phyloP scores from a whole-genome alignment of 495 filamentous ascomycete genomes.

The Penicillium pancosmium region DNA sequence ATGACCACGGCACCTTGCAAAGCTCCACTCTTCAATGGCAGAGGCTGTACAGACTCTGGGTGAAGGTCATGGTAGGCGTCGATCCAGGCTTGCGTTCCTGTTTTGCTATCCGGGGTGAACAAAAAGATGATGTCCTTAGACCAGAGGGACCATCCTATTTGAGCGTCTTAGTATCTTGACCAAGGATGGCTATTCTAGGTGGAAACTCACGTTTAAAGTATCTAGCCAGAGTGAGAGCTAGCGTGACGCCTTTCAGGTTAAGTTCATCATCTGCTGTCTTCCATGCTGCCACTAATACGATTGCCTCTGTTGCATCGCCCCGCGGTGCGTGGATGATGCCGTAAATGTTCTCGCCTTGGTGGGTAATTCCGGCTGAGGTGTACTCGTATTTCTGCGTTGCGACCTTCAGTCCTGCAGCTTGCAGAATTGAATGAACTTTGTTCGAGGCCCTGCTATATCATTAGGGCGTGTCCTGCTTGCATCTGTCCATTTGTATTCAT shows the following conservation, averaged over 20 bases:
- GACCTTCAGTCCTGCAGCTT: conserved; percentile 77
- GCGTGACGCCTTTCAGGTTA: conserved; percentile 84
- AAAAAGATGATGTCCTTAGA: conserved; percentile 98
- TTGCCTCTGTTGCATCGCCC: conserved; percentile 97
- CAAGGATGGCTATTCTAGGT: background rate
- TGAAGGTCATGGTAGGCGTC: conserved; percentile 96
- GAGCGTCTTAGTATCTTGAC: conserved; percentile 20
- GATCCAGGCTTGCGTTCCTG: conserved; percentile 94
- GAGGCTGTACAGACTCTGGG: conserved; percentile 64
- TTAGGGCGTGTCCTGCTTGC: conserved; percentile 12
- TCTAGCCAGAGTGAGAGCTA: conserved; percentile 82
- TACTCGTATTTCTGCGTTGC: conserved; percentile 85
- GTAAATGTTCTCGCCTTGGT: conserved; percentile 88
- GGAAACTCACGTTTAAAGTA: conserved; percentile 79
- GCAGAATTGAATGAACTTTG: conserved; percentile 73
- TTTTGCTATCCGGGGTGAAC: conserved; percentile 82
- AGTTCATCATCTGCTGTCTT: conserved; percentile 76
- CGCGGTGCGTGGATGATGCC: conserved; percentile 92
- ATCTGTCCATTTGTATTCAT: background rate
- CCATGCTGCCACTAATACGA: conserved; percentile 90
- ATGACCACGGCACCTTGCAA: conserved; percentile 90
- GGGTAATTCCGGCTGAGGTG: conserved; percentile 67
- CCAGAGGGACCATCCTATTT: conserved; percentile 89
- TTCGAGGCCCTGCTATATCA: conserved; percentile 57
- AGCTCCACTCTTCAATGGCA: conserved; percentile 88